Percentiles rank a stretch among this genome's conserved stretches.
These are phyloP conservation scores for Avicennia marina DNA, from an alignment of 257 asterid species.

Conservation along the genomic window DNA sequence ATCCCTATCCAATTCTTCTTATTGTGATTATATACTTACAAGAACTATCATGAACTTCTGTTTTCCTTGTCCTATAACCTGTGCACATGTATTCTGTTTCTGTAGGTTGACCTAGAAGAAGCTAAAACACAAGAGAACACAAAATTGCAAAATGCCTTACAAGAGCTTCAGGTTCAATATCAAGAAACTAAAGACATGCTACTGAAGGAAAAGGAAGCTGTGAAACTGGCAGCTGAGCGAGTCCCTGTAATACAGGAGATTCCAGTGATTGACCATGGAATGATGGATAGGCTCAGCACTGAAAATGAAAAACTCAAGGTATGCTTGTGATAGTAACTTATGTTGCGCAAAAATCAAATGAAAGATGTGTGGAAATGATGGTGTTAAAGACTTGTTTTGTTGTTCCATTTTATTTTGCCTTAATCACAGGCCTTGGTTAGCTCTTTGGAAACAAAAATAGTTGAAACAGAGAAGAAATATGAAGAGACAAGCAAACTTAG, in stretches of 20 bases:
- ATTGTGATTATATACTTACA: too few relatives aligned
- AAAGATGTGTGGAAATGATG: not conserved
- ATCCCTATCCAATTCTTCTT: too few relatives aligned
- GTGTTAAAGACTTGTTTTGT: slow-evolving; percentile 1
- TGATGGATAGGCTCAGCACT: slow-evolving; percentile 65
- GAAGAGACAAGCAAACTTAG: slow-evolving; percentile 91
- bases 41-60: too few relatives aligned
- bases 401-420: slow-evolving; percentile 9
- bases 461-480: slow-evolving; percentile 81
- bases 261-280: slow-evolving; percentile 80
- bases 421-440: slow-evolving; percentile 62
- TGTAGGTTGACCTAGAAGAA: slow-evolving; percentile 86
- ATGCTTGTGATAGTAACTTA: not conserved
- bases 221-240: slow-evolving; percentile 53
- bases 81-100: slow-evolving; percentile 3
- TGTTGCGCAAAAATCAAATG: not conserved
- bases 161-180: slow-evolving; percentile 73
- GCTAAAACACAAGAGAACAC: slow-evolving; percentile 88
- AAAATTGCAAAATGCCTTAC: slow-evolving; percentile 74
- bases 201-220: slow-evolving; percentile 60
- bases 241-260: slow-evolving; percentile 75
- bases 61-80: too few relatives aligned
- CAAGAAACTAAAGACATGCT: slow-evolving; percentile 73
- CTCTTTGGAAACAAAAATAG: slow-evolving; percentile 81
- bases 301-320: slow-evolving; percentile 69